A percentile compares a stretch with the other conserved stretches of the same genome.
phyloP scores from a whole-genome alignment of 495 filamentous ascomycete species.

The Neurospora cerealis region DNA sequence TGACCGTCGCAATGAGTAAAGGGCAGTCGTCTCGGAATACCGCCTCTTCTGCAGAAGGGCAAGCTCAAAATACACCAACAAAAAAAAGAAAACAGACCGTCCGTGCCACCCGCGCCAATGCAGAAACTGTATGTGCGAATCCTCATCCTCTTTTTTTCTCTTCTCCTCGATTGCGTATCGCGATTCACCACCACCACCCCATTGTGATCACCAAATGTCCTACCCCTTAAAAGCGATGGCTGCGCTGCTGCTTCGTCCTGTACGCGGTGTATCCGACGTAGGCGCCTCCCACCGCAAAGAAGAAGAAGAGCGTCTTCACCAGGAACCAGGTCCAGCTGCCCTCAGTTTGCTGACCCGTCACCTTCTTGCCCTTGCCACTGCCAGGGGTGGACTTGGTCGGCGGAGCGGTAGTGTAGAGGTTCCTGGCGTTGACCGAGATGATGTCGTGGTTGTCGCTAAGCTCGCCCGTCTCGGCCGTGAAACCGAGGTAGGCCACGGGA shows the following conservation, averaged over 20 bases:
- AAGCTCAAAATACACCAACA: not conserved
- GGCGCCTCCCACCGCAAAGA: conserved; percentile 53
- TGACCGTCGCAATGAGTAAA: not conserved
- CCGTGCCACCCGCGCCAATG: not conserved
- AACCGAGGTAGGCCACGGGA: conserved; percentile 85
- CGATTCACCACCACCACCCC: not conserved
- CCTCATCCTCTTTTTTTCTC: conserved; percentile 2
- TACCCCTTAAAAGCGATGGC: conserved; percentile 62
- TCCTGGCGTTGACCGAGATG: conserved; percentile 76
- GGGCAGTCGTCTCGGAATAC: not conserved
- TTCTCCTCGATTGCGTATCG: conserved; percentile 1
- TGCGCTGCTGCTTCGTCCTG: conserved; percentile 55
- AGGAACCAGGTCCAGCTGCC: conserved; percentile 92
- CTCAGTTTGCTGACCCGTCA: conserved; percentile 20
- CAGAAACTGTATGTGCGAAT: not conserved
- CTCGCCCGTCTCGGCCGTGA: conserved; percentile 93
- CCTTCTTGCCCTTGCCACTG: conserved; percentile 30
- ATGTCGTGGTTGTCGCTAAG: conserved; percentile 97
- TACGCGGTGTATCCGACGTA: conserved; percentile 84
- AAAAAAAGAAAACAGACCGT: not conserved
- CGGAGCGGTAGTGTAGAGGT: conserved; percentile 63
- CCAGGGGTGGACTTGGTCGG: conserved; percentile 31
- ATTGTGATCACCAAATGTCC: not conserved
- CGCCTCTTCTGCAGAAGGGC: not conserved
- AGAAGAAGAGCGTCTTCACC: conserved; percentile 70